Evolutionary conservation across 1,139 yeast genomes (phyloP).

Genomic region (Yamadazyma trypodendri): DNA sequence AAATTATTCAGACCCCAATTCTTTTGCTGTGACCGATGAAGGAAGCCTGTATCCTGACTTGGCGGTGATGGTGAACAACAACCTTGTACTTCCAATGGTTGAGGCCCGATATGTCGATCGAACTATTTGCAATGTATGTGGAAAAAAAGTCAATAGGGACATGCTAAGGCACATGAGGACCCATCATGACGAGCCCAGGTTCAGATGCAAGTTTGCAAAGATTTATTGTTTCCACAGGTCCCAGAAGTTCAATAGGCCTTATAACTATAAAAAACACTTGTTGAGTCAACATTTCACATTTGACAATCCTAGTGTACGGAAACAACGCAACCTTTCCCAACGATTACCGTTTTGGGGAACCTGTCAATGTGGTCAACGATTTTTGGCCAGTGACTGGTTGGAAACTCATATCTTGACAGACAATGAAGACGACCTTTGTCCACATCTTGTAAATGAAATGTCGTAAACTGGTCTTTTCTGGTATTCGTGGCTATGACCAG

Average conservation of each 20-base stretch:
- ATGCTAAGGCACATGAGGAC: conserved; percentile 46
- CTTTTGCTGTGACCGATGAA: no score
- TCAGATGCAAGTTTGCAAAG: conserved; percentile 45
- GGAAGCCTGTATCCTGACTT: conserved; percentile 31
- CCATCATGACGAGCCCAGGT: conserved; percentile 47
- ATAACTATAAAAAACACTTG: conserved; percentile 48
- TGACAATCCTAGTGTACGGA: conserved; percentile 46
- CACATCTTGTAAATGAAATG: no score
- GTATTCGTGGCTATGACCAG: no score
- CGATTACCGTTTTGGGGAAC: conserved; percentile 53
- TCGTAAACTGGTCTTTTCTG: no score
- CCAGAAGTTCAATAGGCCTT: conserved; percentile 47
- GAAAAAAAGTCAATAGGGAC: conserved; percentile 44
- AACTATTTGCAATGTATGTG: conserved; percentile 45
- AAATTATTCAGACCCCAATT: no score
- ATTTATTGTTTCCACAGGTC: conserved; percentile 48
- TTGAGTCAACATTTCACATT: conserved; percentile 45
- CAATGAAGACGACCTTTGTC: conserved; percentile 28
- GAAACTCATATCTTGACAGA: conserved; percentile 50
- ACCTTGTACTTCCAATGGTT: conserved; percentile 37
- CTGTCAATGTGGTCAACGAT: conserved; percentile 57
- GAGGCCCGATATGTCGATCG: conserved; percentile 29
- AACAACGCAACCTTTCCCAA: conserved; percentile 52
- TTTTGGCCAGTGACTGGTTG: conserved; percentile 56
- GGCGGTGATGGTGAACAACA: conserved; percentile 41